These are phyloP conservation scores for Carallia pectinifolia DNA, from an alignment of 345 rosid species.

Conservation along the genomic window DNA sequence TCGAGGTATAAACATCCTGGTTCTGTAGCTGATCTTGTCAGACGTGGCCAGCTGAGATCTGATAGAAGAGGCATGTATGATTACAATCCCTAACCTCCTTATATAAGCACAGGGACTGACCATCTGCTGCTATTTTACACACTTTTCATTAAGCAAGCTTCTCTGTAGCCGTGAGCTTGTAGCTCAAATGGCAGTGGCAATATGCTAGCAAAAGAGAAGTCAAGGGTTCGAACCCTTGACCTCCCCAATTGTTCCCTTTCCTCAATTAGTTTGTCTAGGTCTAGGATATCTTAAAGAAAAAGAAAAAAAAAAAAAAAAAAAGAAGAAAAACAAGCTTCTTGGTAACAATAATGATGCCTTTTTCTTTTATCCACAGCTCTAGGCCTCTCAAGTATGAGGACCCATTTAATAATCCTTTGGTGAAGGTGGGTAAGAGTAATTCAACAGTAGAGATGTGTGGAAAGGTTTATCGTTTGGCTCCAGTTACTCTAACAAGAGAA, in stretches of 20 bases:
- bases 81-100: constrained; percentile 24
- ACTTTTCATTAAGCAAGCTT: background rate
- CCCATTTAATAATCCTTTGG: constrained; percentile 88
- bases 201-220: no score
- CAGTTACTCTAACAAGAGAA: constrained; percentile 76
- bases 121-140: background rate
- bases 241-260: no score
- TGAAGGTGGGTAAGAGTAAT: constrained; percentile 69
- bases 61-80: constrained; percentile 99
- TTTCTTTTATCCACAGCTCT: constrained; percentile 48
- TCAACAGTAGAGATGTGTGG: constrained; percentile 94
- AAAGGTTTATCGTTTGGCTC: constrained; percentile 77
- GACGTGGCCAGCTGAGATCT: constrained; percentile 93
- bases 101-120: background rate
- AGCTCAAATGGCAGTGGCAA: no score
- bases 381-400: constrained; percentile 79
- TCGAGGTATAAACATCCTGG: constrained; percentile 52
- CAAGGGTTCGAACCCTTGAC: no score
- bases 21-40: constrained; percentile 90
- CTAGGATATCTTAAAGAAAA: no score
- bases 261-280: no score
- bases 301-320: no score
- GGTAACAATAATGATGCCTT: background rate
- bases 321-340: background rate
- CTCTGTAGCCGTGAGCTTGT: no score